Percentiles rank a stretch among this genome's conserved stretches.
These are phyloP conservation scores for Lolium perenne DNA, from an alignment of 176 grass and related monocot genomes.

Conservation along the genomic window DNA sequence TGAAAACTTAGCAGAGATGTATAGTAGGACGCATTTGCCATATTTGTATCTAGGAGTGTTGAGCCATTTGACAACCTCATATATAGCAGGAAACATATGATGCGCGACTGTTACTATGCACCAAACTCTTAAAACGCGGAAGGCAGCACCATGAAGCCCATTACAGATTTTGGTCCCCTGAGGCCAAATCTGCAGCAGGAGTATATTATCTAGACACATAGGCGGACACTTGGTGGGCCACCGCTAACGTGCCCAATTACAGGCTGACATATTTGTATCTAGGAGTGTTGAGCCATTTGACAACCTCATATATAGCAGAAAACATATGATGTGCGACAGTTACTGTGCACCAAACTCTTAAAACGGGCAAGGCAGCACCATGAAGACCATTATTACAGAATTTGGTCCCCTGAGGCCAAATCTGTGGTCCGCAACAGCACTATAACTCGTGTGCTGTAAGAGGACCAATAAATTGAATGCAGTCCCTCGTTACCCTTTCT, in stretches of 20 bases:
- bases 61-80: not conserved
- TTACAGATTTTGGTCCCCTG: not conserved
- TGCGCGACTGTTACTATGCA: not conserved
- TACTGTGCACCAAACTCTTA: not conserved
- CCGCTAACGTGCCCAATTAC: too few relatives aligned
- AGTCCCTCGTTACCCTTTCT: not conserved
- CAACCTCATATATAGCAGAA: not conserved
- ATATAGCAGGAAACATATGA: not conserved
- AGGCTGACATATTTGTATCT: not conserved
- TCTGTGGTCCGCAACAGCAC: not conserved
- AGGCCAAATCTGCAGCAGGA: not conserved
- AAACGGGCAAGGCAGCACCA: not conserved
- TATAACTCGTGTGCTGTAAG: not conserved
- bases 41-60: not conserved
- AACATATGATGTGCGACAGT: not conserved
- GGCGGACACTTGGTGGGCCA: too few relatives aligned
- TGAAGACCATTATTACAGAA: not conserved
- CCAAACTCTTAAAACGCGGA: not conserved
- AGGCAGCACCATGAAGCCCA: not conserved
- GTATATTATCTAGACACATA: too few relatives aligned
- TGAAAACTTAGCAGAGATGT: not conserved
- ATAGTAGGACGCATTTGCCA: not conserved
- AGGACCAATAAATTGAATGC: not conserved
- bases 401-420: not conserved
- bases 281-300: not conserved